Conservation (phyloP, 1,284 basidiomycete genomes). For the Butyriboletus appendiculatus region DNA sequence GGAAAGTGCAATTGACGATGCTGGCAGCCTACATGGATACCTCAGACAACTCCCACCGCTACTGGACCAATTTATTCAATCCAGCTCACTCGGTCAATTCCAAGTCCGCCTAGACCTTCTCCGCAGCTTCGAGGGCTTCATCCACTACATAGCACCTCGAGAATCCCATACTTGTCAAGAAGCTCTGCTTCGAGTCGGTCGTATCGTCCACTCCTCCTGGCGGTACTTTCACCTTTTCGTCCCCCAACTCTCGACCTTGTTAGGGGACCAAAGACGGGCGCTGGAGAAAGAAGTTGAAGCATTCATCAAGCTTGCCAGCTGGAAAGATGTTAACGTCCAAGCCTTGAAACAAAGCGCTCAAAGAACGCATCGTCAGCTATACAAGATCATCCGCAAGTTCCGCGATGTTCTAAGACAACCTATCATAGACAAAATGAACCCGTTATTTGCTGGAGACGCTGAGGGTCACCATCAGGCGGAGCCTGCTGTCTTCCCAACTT, state of each 20-base stretch:
- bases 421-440: slow-evolving; percentile 45
- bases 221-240: slow-evolving; percentile 71
- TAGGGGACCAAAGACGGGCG: slow-evolving; percentile 60
- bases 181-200: slow-evolving; percentile 49
- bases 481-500: slow-evolving; percentile 10
- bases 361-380: slow-evolving; percentile 89
- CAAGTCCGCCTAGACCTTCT: slow-evolving; percentile 63
- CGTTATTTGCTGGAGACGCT: slow-evolving; percentile 38
- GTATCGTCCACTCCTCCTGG: slow-evolving; percentile 70
- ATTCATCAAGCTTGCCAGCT: slow-evolving; percentile 94
- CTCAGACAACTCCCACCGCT: slow-evolving; percentile 75
- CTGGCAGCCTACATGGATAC: slow-evolving; percentile 49
- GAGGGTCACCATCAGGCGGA: slow-evolving; percentile 31
- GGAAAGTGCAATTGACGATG: slow-evolving; percentile 36
- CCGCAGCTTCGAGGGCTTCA: slow-evolving; percentile 63
- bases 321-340: slow-evolving; percentile 97
- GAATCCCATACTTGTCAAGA: slow-evolving; percentile 27
- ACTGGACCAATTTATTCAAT: slow-evolving; percentile 79
- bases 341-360: slow-evolving; percentile 92
- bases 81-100: slow-evolving; percentile 87
- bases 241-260: slow-evolving; percentile 47
- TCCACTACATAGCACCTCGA: slow-evolving; percentile 27
- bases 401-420: slow-evolving; percentile 80
- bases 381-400: slow-evolving; percentile 92
- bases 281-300: slow-evolving; percentile 85